A percentile compares a stretch with the other conserved stretches of the same genome.
Conservation (phyloP, 2,329 filamentous ascomycete species). For the Ascochyta viciae-villosae region DNA sequence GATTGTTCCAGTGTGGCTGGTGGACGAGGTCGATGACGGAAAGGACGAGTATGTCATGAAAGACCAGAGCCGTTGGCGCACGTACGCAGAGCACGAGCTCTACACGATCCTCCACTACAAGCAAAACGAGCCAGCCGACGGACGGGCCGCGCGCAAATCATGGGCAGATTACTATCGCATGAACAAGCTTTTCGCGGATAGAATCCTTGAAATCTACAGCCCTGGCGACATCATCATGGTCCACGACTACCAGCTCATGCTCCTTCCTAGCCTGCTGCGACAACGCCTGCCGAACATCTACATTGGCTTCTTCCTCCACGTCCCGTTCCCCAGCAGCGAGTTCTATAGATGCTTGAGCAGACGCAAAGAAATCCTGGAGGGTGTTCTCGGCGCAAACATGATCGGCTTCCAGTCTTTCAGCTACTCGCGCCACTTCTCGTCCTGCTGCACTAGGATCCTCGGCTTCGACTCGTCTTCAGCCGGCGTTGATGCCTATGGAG, state of each 20-base stretch:
- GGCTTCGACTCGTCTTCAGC: conserved; percentile 87
- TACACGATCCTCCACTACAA: conserved; percentile 97
- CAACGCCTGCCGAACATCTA: conserved; percentile 88
- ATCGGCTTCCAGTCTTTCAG: conserved; percentile 95
- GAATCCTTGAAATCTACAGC: conserved; percentile 86
- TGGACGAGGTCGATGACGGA: conserved; percentile 74
- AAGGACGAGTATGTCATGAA: conserved; percentile 75
- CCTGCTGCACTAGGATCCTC: conserved; percentile 88
- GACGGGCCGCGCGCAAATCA: conserved; percentile 77
- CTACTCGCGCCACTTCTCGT: conserved; percentile 93
- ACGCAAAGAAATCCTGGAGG: conserved; percentile 88
- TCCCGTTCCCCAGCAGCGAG: conserved; percentile 94
- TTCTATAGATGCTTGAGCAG: conserved; percentile 88
- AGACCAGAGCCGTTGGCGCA: conserved; percentile 85
- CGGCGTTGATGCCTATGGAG: conserved; percentile 87
- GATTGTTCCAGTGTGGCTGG: conserved; percentile 88
- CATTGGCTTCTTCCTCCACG: conserved; percentile 93
- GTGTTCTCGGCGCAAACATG: conserved; percentile 88
- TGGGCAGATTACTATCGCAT: conserved; percentile 94
- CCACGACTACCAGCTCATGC: conserved; percentile 92
- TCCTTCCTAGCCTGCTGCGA: conserved; percentile 86
- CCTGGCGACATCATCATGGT: conserved; percentile 92
- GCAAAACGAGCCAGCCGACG: conserved; percentile 87
- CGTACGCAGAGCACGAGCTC: conserved; percentile 88
- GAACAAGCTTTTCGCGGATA: conserved; percentile 91